Base-by-base conservation (phyloP, 1,139 yeast genomes). In the Pichia sp. region DNA sequence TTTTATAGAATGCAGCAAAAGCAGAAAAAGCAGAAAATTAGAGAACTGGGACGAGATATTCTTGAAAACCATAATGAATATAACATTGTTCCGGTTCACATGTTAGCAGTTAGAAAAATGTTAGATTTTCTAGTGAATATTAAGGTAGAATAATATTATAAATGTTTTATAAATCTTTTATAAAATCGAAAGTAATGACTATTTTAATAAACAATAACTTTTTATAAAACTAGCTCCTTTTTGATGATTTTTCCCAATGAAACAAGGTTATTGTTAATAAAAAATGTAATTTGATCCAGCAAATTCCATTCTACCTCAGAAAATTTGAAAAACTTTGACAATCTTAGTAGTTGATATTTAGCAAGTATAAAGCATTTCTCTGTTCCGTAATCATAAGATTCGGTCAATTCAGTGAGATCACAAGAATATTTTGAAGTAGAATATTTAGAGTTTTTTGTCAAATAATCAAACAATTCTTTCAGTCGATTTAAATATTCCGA, bases 1-100 rank as follows among this genome's bases (percentile, higher is more conserved):
- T 51, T 46, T 31, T 42, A 45, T 31, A 44, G 43, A 35, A 47
- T 49, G 47, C 55, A 51, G 23, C 51, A 48, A 37, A 42, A 38
- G 25, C 46, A 43, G 25, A 47, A 50, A 23, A 34, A 41, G 28
- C 44, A 38, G 30, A 38, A 40, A 30, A 20, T 34, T 8, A 39
- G 33, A n/a, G 44, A 43, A 22, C 40, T 39, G 25, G 43, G 41
- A n/a, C 30, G 35, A 27, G 50, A 46, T 9, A 39, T 40, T 4
- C 28, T 31, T 4, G 42, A 40, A 10, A 35, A 30, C 12, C 41
- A 43, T 39, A 41, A 38, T 3, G 37, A 36, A 20, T 38, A 45
- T 24, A 64, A 72, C 0, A 65, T 72, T 34, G 67, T 82, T 2
- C 97, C 97, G n/a, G 85, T 95, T 87, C 96, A 87, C 62, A 73